Conservation (phyloP, 2,329 filamentous ascomycete genomes). For the Xylariaceae sp. region DNA sequence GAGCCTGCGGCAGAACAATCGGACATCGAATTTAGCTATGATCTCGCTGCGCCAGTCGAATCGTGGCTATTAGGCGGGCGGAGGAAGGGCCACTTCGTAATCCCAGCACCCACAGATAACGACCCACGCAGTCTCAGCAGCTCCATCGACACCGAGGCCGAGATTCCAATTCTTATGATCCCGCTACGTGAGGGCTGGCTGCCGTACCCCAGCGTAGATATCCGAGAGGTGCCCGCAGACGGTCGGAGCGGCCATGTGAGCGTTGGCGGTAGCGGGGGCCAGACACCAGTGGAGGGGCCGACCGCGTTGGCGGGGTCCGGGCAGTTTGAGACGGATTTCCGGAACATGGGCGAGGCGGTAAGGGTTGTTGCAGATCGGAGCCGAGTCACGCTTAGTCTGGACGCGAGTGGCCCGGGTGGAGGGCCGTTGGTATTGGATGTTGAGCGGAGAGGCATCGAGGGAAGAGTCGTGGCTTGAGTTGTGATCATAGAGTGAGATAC, state of each 20-base stretch:
- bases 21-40: constrained; percentile 75
- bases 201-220: constrained; percentile 74
- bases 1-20: constrained; percentile 25
- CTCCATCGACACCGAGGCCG: constrained; percentile 44
- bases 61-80: constrained; percentile 83
- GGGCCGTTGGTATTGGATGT: constrained; percentile 65
- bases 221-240: constrained; percentile 52
- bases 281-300: constrained; percentile 7
- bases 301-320: constrained; percentile 11
- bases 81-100: constrained; percentile 71
- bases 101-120: constrained; percentile 34
- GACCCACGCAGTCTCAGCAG: constrained; percentile 25
- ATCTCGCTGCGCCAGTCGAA: constrained; percentile 69
- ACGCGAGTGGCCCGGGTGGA: constrained; percentile 60
- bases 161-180: constrained; percentile 70
- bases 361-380: constrained; percentile 67
- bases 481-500: neutral
- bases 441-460: constrained; percentile 31
- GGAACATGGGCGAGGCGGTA: constrained; percentile 73
- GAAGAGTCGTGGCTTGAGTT: constrained; percentile 13
- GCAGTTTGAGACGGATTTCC: constrained; percentile 74
- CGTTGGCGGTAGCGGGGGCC: constrained; percentile 10
- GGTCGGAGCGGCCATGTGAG: constrained; percentile 10
- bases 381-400: constrained; percentile 69
- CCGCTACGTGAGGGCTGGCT: constrained; percentile 74